Evolutionary conservation across 2,329 filamentous ascomycete genomes (phyloP).

Genomic region (Stachybotrys echinatus): DNA sequence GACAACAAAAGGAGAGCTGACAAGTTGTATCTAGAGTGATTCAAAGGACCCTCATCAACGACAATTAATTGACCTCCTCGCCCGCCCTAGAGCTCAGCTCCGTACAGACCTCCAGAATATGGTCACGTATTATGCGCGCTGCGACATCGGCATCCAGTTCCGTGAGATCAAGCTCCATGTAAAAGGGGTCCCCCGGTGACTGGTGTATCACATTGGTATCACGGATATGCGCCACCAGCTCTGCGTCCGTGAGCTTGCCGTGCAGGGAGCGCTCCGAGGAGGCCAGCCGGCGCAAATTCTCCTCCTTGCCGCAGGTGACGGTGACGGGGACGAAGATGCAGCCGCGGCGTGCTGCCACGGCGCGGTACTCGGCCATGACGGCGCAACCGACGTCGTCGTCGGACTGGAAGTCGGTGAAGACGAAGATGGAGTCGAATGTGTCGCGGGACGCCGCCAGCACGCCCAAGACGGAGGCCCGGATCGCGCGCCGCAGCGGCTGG

Average conservation of each 20-base stretch:
- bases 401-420: conserved; percentile 9
- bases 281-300: neutral
- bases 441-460: neutral
- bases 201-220: neutral
- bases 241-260: neutral
- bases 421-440: conserved; percentile 1
- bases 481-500: conserved; percentile 3
- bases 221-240: neutral
- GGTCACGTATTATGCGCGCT: neutral
- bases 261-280: neutral
- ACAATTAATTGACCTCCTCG: too few relatives aligned
- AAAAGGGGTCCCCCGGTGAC: neutral
- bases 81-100: neutral
- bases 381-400: conserved; percentile 1
- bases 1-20: too few relatives aligned
- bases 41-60: too few relatives aligned
- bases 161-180: neutral
- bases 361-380: conserved; percentile 4
- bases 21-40: too few relatives aligned
- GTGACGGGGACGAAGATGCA: neutral
- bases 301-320: neutral
- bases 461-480: conserved; percentile 3
- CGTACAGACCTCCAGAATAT: neutral
- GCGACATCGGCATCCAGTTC: neutral
- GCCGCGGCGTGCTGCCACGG: neutral